phyloP scores from a whole-genome alignment of 768 basidiomycete genomes.

The Russula compacta region DNA sequence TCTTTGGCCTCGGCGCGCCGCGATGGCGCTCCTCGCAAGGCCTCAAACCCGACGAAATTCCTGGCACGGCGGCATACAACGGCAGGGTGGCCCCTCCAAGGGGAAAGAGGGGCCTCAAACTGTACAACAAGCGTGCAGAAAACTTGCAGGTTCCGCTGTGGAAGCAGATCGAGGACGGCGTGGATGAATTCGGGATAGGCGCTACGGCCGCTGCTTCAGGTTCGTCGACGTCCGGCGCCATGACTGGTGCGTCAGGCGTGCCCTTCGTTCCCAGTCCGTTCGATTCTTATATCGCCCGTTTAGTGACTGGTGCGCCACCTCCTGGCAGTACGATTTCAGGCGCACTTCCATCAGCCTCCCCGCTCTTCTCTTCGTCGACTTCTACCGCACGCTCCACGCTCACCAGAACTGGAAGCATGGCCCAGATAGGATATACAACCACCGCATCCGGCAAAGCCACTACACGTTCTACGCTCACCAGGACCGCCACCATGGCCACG shows the following conservation, averaged over 20 bases:
- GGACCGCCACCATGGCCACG: background rate
- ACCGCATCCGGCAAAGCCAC: background rate
- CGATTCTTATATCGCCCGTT: too few species aligned
- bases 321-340: background rate
- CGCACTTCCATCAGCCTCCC: background rate
- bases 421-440: background rate
- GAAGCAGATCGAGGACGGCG: background rate
- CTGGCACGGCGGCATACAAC: background rate
- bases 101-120: background rate
- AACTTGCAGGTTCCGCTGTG: background rate
- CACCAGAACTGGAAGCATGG: background rate
- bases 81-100: background rate
- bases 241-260: background rate
- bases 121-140: background rate
- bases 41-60: background rate
- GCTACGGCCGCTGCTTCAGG: background rate
- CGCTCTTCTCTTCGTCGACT: background rate
- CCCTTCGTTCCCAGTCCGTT: too few species aligned
- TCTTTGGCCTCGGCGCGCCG: background rate
- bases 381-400: background rate
- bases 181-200: background rate
- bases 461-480: background rate
- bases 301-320: too few species aligned
- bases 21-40: constrained; percentile 9
- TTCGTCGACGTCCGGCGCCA: background rate